Evolutionary conservation across 768 basidiomycete genomes (phyloP), one percentile per base, ranked within the genome.

Genomic region (Tylopilus plumbeoviolaceoides): DNA sequence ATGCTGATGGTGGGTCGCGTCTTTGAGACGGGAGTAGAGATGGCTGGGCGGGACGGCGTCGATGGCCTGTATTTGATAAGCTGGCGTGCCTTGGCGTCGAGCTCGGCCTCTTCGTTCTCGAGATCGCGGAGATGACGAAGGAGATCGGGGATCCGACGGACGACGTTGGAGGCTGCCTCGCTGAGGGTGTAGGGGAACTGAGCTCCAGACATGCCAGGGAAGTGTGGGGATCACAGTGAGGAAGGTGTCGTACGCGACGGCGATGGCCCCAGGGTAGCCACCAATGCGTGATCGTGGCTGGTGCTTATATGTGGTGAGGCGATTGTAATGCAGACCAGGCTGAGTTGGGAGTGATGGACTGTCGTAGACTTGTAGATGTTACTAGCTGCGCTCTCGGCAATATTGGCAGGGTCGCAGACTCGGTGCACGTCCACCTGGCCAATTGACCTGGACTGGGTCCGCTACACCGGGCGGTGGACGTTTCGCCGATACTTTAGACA

Each of bases 101-200:
- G 65, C 31, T 27, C 41, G 12, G 47, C 49, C 36, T 65, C 64
- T 46, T 65, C 64, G 5, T 33, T 42, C 39, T 65, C 53, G 41
- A 67, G 62, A 21, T 62, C 38, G 45, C 39, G 63, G 21, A 62
- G 60, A 38, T 50, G 60, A 12, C 38, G 50, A 52, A 67, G 40
- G 42, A 65, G 57, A 28, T 51, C 45, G 21, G 63, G 51, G 25
- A 65, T 54, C 17, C 47, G 58, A 50, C 14, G 43, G 40, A 58
- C 38, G 21, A 65, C 39, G 9, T 14, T 20, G 23, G 60, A 59
- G 21, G 51, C 51, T 7, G 55, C 35, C 0, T 58, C 38, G 39
- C 62, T 62, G 1, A 65, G 47, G 25, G 50, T 18, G 12, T 28
- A 23, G 30, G 41, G 25, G 25, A 28, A 14, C 17, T 30, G 60